Base-by-base conservation (phyloP, 225 moss, liverwort and hornwort genomes). In the Antitrichia curtipendula region DNA sequence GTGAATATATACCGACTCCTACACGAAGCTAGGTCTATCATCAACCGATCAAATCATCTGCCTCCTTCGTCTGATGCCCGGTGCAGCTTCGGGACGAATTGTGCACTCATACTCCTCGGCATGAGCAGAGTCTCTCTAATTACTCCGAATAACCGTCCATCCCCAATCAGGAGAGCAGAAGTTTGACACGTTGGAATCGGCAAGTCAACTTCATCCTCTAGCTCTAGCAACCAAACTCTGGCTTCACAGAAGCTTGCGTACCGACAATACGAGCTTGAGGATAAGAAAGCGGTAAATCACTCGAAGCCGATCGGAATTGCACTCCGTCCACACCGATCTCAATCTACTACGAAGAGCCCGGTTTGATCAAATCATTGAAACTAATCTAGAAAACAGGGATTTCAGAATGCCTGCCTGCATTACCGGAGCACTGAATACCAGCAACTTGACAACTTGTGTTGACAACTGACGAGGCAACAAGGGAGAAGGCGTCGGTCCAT, bases 391-490 rank as follows among this genome's bases (percentile, higher is more conserved):
- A 12, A 31, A 53, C 41, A 15, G 32, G 10, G 59, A 45, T 53
- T 72, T 59, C 50, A 52, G 79, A 36, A 54, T 7, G 10, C 47
- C 72, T 85, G 31, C 56, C 72, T 85, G 31, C 56, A 78, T 50
- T 23, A 10, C 22, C 61, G 29, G 64, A 77, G 75, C 47, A 65
- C 54, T 31, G 8, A 47, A 8, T 3, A 61, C 59, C 81, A 59
- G 36, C 91, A 87, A 87, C 89, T 89, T 85, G 85, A 58, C 87
- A 82, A 85, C 91, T 87, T 85, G 89, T 57, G 80, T 63, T 60
- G 61, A 74, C 43, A 41, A 34, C 7, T 54, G 74, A 66, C 66
- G 34, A 58, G 40, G 73, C 50, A 80, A 56, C 49, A 18, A 72
- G 82, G 27, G 38, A 40, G 80, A 88, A 40, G 61, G 20, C 36